These are phyloP conservation scores for Pichia cephalocereana DNA, from an alignment of 805 yeast genomes.

Conservation along the genomic window DNA sequence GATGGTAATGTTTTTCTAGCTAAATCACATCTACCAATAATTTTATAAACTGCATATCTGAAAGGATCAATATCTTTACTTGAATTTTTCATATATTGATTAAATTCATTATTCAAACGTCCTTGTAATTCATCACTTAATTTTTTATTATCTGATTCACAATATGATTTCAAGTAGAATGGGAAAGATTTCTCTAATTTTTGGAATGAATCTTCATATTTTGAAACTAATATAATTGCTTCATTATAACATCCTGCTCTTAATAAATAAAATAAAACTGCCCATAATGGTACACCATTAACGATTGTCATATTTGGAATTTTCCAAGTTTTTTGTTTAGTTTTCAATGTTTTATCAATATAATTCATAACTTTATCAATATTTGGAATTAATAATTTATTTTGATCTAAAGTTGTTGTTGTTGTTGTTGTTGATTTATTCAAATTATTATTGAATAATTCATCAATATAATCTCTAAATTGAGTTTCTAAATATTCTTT, in stretches of 20 bases:
- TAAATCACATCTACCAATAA: conserved; percentile 83
- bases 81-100: conserved; percentile 61
- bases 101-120: conserved; percentile 70
- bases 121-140: conserved; percentile 62
- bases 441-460: conserved; percentile 37
- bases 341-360: conserved; percentile 35
- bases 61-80: conserved; percentile 75
- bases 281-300: conserved; percentile 93
- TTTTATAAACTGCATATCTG: conserved; percentile 81
- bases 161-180: conserved; percentile 63
- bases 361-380: conserved; percentile 63
- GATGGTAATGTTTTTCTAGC: conserved; percentile 57
- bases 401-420: background rate
- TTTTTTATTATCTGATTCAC: conserved; percentile 41
- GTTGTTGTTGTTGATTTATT: conserved; percentile 10
- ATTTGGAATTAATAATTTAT: conserved; percentile 33
- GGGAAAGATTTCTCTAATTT: conserved; percentile 83
- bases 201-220: conserved; percentile 63
- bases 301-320: conserved; percentile 50
- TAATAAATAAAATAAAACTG: conserved; percentile 70
- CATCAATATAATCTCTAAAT: conserved; percentile 66
- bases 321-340: conserved; percentile 38
- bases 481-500: conserved; percentile 62
- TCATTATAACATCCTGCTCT: conserved; percentile 79
- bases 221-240: conserved; percentile 59